Percentiles rank a stretch among this genome's conserved stretches.
Conservation (phyloP, 2,329 filamentous ascomycete genomes). For the Byssothecium circinans region DNA sequence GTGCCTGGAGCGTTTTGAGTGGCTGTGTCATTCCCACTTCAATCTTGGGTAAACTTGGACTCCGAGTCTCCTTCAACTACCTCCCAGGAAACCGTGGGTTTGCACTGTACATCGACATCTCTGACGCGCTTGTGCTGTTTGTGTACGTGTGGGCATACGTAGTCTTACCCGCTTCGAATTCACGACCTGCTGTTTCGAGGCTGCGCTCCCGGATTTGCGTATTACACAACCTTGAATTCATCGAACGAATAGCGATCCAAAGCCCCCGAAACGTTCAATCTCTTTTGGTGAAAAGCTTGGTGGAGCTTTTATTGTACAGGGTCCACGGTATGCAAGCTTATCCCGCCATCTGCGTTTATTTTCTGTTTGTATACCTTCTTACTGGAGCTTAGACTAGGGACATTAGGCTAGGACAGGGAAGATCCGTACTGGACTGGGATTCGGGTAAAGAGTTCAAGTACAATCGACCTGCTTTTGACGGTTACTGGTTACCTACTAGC, state of each 20-base stretch:
- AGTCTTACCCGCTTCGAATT: not conserved
- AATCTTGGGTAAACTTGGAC: constrained; percentile 15
- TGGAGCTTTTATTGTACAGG: not conserved
- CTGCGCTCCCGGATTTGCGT: not conserved
- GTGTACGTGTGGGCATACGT: not conserved
- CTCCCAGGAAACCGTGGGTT: too few relatives aligned
- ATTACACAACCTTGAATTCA: not conserved
- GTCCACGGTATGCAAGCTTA: not conserved
- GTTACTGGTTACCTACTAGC: too few relatives aligned
- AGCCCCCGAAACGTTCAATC: not conserved
- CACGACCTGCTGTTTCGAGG: constrained; percentile 12
- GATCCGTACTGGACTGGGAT: too few relatives aligned
- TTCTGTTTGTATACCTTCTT: constrained; percentile 6
- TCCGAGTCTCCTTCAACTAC: constrained; percentile 3
- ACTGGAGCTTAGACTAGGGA: constrained; percentile 4
- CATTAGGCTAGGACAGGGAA: not conserved
- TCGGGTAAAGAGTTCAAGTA: too few relatives aligned
- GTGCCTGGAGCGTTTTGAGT: constrained; percentile 30
- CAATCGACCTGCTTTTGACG: too few relatives aligned
- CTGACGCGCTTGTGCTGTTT: too few relatives aligned
- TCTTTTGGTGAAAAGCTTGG: constrained; percentile 1
- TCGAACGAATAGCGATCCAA: constrained; percentile 1
- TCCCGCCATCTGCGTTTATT: too few relatives aligned
- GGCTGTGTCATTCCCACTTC: constrained; percentile 29
- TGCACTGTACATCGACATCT: too few relatives aligned